Base-by-base conservation (phyloP, 306 rosid genomes). In the Lagenaria siceraria region DNA sequence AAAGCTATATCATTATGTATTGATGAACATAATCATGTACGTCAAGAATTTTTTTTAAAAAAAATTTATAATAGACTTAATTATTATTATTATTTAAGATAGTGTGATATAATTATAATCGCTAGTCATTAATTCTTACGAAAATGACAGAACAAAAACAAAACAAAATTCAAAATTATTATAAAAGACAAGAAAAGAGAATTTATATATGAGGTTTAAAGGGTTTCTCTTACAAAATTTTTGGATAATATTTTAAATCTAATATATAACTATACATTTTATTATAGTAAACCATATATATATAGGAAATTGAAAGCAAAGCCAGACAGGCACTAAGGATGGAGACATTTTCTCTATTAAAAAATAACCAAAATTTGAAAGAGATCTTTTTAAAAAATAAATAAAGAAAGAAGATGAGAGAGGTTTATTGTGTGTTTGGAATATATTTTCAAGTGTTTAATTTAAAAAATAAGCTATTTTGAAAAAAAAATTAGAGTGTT, bases 261-360 rank as follows among this genome's bases (percentile, higher is more conserved):
- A 59, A 52, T 52, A 60, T 55, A 55, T 58, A 11, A 2, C 51
- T 46, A 46, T 46, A 3, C 4, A 46, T 12, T 46, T 22, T 0
- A 60, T 14, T 27, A 60, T 60, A 27, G 5, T 35, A 35, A 4
- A 17, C 1, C 31, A 49, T 4, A 49, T 49, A 15, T 49, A 49
- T 5, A 58, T 79, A 40, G 1, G 74, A 74, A 77, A 42, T 76
- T 66, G 6, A 75, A n/a, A 54, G 36, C 36, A 33, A 5, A 33
- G 4, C 36, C 36, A 33, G 7, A 33, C 6, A 33, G 3, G 36
- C 81, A 22, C 77, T 54, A 17, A 46, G n/a, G 83, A 88, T 7
- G 77, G 83, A 40, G 84, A 84, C 87, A 81, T 73, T 85, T 73
- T 38, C 60, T 72, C 78, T 84, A 43, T 46, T 73, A 78, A 79